Conservation (phyloP, 1,284 basidiomycete species). For the Boletus albobrunnescens region DNA sequence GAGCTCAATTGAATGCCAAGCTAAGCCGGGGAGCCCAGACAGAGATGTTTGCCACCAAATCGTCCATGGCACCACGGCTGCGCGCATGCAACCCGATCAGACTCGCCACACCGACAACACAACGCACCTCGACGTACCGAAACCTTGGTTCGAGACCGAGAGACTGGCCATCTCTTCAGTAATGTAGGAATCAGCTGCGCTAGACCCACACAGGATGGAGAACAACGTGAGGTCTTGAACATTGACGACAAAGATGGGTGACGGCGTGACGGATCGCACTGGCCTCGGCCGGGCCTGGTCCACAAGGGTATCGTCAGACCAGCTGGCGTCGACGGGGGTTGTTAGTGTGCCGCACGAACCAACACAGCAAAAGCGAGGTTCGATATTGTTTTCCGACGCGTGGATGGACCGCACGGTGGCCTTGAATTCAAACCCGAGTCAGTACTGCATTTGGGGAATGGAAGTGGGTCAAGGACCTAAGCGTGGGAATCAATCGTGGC, state of each 20-base stretch:
- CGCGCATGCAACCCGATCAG: constrained; percentile 2
- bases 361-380: constrained; percentile 9
- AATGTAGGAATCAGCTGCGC: constrained; percentile 31
- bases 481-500: no score
- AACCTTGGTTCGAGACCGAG: constrained; percentile 38
- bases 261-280: constrained; percentile 25
- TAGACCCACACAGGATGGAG: constrained; percentile 23
- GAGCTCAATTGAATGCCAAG: constrained; percentile 25
- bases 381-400: constrained; percentile 12
- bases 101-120: no score
- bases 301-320: constrained; percentile 24
- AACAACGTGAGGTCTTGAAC: constrained; percentile 24
- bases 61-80: constrained; percentile 26
- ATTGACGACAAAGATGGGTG: constrained; percentile 27
- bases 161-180: constrained; percentile 44
- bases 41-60: constrained; percentile 15
- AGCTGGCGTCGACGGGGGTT: background rate
- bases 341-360: constrained; percentile 15
- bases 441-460: no score
- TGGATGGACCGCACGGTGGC: no score
- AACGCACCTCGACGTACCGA: constrained; percentile 31
- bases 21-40: constrained; percentile 31
- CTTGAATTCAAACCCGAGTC: no score
- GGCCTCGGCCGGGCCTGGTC: constrained; percentile 22
- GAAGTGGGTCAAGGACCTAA: no score